Evolutionary conservation across 1,139 yeast genomes (phyloP).

Genomic region (Candida sp.): DNA sequence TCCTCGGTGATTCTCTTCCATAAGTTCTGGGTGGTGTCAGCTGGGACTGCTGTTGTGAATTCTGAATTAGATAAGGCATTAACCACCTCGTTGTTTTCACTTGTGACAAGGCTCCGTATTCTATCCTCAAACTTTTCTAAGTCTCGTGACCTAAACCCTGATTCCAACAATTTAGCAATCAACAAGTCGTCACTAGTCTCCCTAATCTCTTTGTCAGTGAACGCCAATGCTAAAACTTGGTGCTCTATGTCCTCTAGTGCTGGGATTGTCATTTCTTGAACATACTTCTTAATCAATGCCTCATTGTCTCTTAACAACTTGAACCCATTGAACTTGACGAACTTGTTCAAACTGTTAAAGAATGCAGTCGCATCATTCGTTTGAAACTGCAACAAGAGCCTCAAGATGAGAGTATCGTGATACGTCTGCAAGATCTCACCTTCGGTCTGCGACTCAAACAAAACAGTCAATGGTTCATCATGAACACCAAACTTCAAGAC

Average conservation of each 20-base stretch:
- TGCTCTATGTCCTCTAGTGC: slow-evolving; percentile 7
- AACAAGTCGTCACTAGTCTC: slow-evolving; percentile 10
- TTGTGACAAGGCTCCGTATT: slow-evolving; percentile 2
- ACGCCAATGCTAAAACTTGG: slow-evolving; percentile 12
- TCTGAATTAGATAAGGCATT: slow-evolving; percentile 13
- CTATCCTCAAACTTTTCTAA: slow-evolving; percentile 2
- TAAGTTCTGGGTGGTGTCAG: slow-evolving; percentile 8
- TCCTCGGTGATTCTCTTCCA: slow-evolving; percentile 27
- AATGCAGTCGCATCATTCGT: slow-evolving; percentile 22
- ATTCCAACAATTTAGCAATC: slow-evolving; percentile 25
- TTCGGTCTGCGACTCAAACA: slow-evolving; percentile 62
- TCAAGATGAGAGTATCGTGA: slow-evolving; percentile 54
- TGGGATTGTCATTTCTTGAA: background rate
- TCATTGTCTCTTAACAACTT: slow-evolving; percentile 37
- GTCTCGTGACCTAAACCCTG: slow-evolving; percentile 11
- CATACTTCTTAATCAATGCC: slow-evolving; percentile 17
- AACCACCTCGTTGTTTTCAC: slow-evolving; percentile 12
- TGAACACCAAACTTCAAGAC: slow-evolving; percentile 31
- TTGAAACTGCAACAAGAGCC: slow-evolving; percentile 39
- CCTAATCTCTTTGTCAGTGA: slow-evolving; percentile 1
- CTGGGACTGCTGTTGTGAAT: slow-evolving; percentile 5
- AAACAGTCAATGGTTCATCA: slow-evolving; percentile 35
- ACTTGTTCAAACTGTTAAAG: slow-evolving; percentile 37
- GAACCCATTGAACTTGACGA: slow-evolving; percentile 46
- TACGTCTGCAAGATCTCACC: slow-evolving; percentile 58